These are phyloP conservation scores for Narthecium ossifragum DNA, from an alignment of 106 monocot species.

Conservation along the genomic window DNA sequence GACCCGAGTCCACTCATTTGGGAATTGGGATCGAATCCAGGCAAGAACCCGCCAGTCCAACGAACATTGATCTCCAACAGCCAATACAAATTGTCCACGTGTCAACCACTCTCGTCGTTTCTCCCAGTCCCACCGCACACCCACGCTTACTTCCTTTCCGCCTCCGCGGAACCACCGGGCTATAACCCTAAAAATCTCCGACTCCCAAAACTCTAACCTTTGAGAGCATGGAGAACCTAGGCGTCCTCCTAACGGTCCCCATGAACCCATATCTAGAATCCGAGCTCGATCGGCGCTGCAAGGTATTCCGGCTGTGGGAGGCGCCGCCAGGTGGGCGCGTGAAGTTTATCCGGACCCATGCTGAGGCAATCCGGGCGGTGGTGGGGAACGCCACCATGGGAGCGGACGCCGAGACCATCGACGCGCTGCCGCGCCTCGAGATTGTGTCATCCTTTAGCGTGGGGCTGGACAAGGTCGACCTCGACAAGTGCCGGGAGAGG, in stretches of 20 bases:
- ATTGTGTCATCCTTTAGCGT: conserved; percentile 68
- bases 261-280: conserved; percentile 56
- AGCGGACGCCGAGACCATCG: conserved; percentile 62
- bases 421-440: conserved; percentile 59
- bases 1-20: not conserved
- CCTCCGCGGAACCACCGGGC: too few relatives aligned
- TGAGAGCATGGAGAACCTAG: conserved; percentile 18
- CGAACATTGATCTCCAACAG: too few relatives aligned
- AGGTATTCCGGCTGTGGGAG: conserved; percentile 68
- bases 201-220: not conserved
- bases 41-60: not conserved
- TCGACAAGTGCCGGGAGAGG: conserved; percentile 56
- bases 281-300: conserved; percentile 50
- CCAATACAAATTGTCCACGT: too few relatives aligned
- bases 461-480: conserved; percentile 69
- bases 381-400: conserved; percentile 44
- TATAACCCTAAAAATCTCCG: too few relatives aligned
- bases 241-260: conserved; percentile 48
- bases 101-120: not conserved
- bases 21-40: not conserved
- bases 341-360: conserved; percentile 38
- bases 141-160: too few relatives aligned
- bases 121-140: too few relatives aligned
- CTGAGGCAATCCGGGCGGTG: conserved; percentile 48
- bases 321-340: conserved; percentile 25